Conservation (phyloP, 306 rosid species). For the Pterocarpus macrocarpus region DNA sequence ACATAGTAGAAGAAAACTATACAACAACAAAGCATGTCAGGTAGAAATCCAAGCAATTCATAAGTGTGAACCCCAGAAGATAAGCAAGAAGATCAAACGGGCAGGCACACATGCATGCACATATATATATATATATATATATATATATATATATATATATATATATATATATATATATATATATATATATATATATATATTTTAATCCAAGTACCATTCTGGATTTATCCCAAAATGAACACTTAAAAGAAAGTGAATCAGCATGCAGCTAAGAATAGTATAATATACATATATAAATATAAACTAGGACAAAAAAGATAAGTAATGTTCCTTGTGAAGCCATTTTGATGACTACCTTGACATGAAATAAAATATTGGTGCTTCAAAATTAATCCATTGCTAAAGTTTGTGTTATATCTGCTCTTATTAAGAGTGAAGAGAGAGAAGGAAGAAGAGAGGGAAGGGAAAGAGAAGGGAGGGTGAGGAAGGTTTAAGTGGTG, state of each 20-base stretch:
- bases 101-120: conserved; percentile 66
- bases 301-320: background rate
- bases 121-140: background rate
- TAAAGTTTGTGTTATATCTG: background rate
- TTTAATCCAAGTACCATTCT: background rate
- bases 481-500: conserved; percentile 42
- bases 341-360: conserved; percentile 46
- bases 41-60: conserved; percentile 39
- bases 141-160: background rate
- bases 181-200: too few species aligned
- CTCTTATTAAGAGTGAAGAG: conserved; percentile 1
- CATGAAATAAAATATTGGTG: conserved; percentile 35
- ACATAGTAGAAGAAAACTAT: conserved; percentile 37
- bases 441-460: background rate
- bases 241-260: conserved; percentile 23
- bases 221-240: background rate
- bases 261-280: conserved; percentile 44
- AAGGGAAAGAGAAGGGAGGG: background rate
- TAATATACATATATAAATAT: background rate
- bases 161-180: background rate
- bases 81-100: conserved; percentile 38
- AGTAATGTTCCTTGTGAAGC: background rate
- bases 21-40: background rate
- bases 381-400: conserved; percentile 20
- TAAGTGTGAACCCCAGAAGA: conserved; percentile 33